Percentiles rank a stretch among this genome's conserved stretches.
These are phyloP conservation scores for Excoecaria cochinchinensis DNA, from an alignment of 345 rosid species.

Conservation along the genomic window DNA sequence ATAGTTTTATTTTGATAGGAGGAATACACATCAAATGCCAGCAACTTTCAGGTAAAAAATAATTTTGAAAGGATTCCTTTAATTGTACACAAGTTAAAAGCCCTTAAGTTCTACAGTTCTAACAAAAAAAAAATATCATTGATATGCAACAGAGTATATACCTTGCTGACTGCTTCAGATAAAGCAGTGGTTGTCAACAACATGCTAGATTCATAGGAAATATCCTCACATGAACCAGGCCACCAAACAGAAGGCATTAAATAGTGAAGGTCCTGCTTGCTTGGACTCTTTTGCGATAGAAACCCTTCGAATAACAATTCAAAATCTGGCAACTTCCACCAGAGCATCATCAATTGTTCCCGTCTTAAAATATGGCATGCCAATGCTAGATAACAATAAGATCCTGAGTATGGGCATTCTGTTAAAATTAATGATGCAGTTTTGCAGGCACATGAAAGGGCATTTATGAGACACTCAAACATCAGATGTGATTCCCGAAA, in stretches of 20 bases:
- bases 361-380: constrained; percentile 80
- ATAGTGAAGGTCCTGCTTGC: constrained; percentile 78
- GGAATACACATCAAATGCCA: background rate
- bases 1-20: background rate
- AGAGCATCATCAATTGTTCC: constrained; percentile 69
- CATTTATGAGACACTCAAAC: constrained; percentile 64
- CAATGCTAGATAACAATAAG: constrained; percentile 83
- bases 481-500: constrained; percentile 52
- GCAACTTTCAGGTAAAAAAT: background rate
- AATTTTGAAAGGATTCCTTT: background rate
- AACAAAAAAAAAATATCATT: background rate
- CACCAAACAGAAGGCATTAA: constrained; percentile 97
- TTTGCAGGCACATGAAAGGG: constrained; percentile 80
- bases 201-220: constrained; percentile 78
- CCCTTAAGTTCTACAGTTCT: background rate
- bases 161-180: constrained; percentile 79
- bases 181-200: constrained; percentile 67
- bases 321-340: constrained; percentile 83
- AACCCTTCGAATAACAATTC: constrained; percentile 80
- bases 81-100: background rate
- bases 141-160: constrained; percentile 24
- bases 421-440: constrained; percentile 58
- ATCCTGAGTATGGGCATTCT: constrained; percentile 91
- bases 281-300: constrained; percentile 71
- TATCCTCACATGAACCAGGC: constrained; percentile 92